Evolutionary conservation across 306 rosid species (phyloP).

Genomic region (Geum urbanum): DNA sequence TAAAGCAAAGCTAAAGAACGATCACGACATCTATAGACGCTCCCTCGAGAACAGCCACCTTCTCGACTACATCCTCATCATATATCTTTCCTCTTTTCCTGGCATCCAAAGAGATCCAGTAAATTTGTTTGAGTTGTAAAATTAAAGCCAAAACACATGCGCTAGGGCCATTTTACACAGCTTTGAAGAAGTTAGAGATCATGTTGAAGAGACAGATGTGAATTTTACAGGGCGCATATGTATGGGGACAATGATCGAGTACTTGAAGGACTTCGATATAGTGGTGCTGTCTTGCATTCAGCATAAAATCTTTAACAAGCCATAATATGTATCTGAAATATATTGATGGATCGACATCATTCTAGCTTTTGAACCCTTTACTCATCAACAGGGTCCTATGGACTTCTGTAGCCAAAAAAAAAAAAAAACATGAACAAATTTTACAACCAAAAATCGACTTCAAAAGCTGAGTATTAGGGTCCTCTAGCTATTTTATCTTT

Average conservation of each 20-base stretch:
- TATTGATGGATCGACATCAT: conserved; percentile 42
- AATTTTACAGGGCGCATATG: conserved; percentile 18
- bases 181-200: neutral
- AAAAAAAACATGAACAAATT: conserved; percentile 42
- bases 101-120: conserved; percentile 56
- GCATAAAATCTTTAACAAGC: conserved; percentile 52
- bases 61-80: conserved; percentile 4
- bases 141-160: conserved; percentile 18
- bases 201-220: conserved; percentile 18
- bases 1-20: conserved; percentile 28
- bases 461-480: conserved; percentile 25
- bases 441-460: conserved; percentile 38
- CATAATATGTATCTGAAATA: conserved; percentile 32
- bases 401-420: conserved; percentile 31
- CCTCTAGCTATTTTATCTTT: conserved; percentile 32
- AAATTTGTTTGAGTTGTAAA: conserved; percentile 5
- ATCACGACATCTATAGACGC: conserved; percentile 44
- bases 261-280: conserved; percentile 34
- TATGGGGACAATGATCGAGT: conserved; percentile 43
- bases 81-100: conserved; percentile 37
- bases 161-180: neutral
- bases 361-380: conserved; percentile 66
- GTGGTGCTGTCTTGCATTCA: conserved; percentile 75
- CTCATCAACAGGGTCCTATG: conserved; percentile 30
- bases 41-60: conserved; percentile 49